These are phyloP conservation scores for Spiraea crenata DNA, from an alignment of 331 rosid species.

Conservation along the genomic window DNA sequence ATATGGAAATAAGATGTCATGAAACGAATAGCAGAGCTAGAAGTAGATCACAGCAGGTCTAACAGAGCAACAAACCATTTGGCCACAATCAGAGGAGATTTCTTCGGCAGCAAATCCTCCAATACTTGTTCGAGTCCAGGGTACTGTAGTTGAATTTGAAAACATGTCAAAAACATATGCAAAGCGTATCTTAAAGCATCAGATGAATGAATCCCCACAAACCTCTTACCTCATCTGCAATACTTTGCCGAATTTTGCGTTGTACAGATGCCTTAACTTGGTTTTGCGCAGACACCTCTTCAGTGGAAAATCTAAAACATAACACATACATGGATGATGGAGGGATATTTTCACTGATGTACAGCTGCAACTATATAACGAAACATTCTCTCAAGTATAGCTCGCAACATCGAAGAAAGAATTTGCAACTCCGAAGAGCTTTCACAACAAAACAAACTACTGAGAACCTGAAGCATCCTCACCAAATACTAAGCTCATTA, in stretches of 20 bases:
- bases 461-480: background rate
- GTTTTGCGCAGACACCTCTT: conserved; percentile 95
- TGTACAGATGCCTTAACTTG: conserved; percentile 99
- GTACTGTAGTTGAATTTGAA: conserved; percentile 48
- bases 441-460: background rate
- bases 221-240: conserved; percentile 87
- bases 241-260: conserved; percentile 87
- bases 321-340: background rate
- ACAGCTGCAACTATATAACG: background rate
- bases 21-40: background rate
- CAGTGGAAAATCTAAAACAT: conserved; percentile 69
- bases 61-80: conserved; percentile 62
- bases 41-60: conserved; percentile 5
- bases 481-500: background rate
- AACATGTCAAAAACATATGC: background rate
- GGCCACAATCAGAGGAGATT: conserved; percentile 84
- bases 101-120: conserved; percentile 97
- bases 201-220: background rate
- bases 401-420: background rate
- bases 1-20: background rate
- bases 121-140: conserved; percentile 90
- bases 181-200: background rate
- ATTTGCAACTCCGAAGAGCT: background rate
- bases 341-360: too few relatives aligned
- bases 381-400: background rate